A percentile compares a stretch with the other conserved stretches of the same genome.
Evolutionary conservation across 148 eudicot genomes (phyloP).

Genomic region (Arctostaphylos glauca): DNA sequence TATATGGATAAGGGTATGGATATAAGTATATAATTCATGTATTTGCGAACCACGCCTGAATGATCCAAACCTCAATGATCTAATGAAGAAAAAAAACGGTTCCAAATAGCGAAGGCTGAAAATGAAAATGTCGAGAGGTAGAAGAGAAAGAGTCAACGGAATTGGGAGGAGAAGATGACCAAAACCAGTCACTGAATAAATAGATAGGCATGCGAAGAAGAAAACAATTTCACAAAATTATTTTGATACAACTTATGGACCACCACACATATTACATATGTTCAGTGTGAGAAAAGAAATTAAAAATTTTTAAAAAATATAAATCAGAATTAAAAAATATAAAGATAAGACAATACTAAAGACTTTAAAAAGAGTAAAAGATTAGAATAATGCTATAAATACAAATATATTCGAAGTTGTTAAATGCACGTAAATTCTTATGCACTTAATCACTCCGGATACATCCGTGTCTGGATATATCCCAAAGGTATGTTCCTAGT

Average conservation of each 20-base stretch:
- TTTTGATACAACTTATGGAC: background rate
- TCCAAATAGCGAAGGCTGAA: background rate
- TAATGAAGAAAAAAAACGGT: background rate
- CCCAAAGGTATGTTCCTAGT: no score
- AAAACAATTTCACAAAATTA: background rate
- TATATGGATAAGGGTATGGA: background rate
- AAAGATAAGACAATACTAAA: no score
- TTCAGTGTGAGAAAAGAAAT: no score
- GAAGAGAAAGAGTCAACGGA: background rate
- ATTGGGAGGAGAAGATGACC: background rate
- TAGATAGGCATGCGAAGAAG: slow-evolving; percentile 16
- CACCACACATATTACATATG: no score
- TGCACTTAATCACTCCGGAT: no score
- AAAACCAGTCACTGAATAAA: slow-evolving; percentile 11
- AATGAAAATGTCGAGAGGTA: background rate
- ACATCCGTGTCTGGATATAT: no score
- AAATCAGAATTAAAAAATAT: no score
- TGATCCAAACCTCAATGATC: background rate
- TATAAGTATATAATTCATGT: background rate
- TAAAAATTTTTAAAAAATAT: no score
- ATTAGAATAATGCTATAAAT: no score
- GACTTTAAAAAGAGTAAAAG: no score
- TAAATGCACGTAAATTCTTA: no score
- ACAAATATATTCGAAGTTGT: no score
- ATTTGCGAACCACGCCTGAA: background rate